Conservation (phyloP, 2,329 filamentous ascomycete species). For the Nemania diffusa region DNA sequence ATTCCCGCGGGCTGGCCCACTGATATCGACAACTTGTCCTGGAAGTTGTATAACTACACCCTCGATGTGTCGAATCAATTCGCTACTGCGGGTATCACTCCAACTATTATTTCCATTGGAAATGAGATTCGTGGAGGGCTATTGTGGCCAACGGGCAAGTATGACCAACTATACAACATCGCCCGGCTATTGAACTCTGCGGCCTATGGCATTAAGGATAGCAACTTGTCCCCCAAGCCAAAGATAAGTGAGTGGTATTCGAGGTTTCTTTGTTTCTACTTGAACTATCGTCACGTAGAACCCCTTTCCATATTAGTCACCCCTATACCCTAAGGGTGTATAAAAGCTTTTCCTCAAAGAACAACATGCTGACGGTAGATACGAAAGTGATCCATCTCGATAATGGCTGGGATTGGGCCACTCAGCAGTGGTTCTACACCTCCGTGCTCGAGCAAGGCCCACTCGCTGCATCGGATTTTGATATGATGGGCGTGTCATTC, state of each 20-base stretch:
- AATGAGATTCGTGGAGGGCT: constrained; percentile 78
- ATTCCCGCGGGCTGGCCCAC: constrained; percentile 73
- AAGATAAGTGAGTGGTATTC: constrained; percentile 61
- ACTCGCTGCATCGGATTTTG: constrained; percentile 67
- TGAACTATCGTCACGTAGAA: not conserved
- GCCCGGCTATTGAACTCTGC: constrained; percentile 72
- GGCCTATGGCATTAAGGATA: constrained; percentile 72
- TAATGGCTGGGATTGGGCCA: constrained; percentile 77
- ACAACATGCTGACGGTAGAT: constrained; percentile 11
- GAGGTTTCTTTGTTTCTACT: not conserved
- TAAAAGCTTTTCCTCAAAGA: not conserved
- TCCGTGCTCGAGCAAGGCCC: constrained; percentile 31
- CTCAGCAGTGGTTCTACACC: constrained; percentile 73
- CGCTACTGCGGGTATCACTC: constrained; percentile 62
- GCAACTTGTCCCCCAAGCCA: constrained; percentile 64
- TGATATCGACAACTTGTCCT: constrained; percentile 66
- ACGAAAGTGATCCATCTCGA: constrained; percentile 72
- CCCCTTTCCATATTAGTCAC: not conserved
- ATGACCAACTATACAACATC: constrained; percentile 67
- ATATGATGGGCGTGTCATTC: constrained; percentile 77
- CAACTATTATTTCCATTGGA: constrained; percentile 74
- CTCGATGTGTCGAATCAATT: constrained; percentile 70
- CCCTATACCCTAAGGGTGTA: not conserved
- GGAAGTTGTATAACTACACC: constrained; percentile 76
- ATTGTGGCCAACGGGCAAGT: constrained; percentile 71